phyloP scores from a whole-genome alignment of 257 asterid genomes.

The Gynochthodes officinalis region DNA sequence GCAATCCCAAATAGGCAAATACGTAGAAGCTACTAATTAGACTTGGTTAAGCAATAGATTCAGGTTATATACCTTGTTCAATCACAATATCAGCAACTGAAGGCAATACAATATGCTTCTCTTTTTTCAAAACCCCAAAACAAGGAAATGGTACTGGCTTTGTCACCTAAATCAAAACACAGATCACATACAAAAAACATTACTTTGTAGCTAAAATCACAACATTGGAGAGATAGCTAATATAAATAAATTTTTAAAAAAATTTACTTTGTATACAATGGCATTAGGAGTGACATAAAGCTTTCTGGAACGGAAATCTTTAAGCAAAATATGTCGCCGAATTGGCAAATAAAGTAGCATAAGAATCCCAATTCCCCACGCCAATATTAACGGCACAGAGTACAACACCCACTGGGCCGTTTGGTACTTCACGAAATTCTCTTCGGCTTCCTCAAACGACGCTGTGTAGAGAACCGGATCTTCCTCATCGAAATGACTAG shows the following conservation, averaged over 20 bases:
- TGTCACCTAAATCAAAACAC: slow-evolving; percentile 39
- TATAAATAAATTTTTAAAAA: not conserved
- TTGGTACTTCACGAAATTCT: slow-evolving; percentile 55
- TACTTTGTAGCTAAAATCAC: too few relatives aligned
- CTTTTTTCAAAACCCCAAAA: slow-evolving; percentile 60
- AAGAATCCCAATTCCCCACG: slow-evolving; percentile 78
- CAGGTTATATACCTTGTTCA: slow-evolving; percentile 56
- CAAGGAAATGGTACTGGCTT: slow-evolving; percentile 69
- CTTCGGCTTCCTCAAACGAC: slow-evolving; percentile 60
- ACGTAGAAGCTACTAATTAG: not conserved
- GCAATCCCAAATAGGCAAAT: not conserved
- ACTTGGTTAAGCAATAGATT: not conserved
- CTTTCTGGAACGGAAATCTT: slow-evolving; percentile 58
- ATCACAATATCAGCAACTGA: slow-evolving; percentile 61
- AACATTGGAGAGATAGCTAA: not conserved
- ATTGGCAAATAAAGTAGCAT: slow-evolving; percentile 70
- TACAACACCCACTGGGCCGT: slow-evolving; percentile 58
- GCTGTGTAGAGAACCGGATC: slow-evolving; percentile 47
- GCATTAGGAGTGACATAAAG: slow-evolving; percentile 58
- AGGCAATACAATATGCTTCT: slow-evolving; percentile 60
- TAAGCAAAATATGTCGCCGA: slow-evolving; percentile 53
- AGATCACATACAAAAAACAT: not conserved
- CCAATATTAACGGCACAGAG: slow-evolving; percentile 52
- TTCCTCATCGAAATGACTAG: slow-evolving; percentile 30
- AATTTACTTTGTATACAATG: slow-evolving; percentile 59